Evolutionary conservation across 1,284 basidiomycete genomes (phyloP).

Genomic region (Trichosporon coremiiforme): DNA sequence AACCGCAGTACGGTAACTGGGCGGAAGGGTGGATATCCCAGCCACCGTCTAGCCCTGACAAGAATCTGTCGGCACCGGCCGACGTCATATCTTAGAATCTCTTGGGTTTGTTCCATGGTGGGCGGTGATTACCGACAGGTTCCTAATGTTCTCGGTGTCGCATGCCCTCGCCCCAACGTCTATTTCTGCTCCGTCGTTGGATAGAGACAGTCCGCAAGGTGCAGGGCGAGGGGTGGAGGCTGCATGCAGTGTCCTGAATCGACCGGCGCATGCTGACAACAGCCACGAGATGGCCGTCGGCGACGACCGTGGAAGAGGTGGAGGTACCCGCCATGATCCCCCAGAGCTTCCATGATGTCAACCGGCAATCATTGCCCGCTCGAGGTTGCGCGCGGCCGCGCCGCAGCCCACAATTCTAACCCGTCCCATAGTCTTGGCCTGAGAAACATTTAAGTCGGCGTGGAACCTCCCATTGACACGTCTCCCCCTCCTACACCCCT

Average conservation of each 20-base stretch:
- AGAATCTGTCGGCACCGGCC: background rate
- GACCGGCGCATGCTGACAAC: background rate
- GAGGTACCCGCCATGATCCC: background rate
- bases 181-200: background rate
- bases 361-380: background rate
- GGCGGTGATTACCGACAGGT: background rate
- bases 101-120: background rate
- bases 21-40: background rate
- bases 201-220: background rate
- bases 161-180: no score
- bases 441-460: background rate
- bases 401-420: background rate
- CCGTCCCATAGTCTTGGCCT: background rate
- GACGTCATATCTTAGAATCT: conserved; percentile 9
- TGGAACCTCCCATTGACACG: background rate
- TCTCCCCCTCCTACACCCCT: background rate
- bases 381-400: no score
- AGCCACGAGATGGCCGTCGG: background rate
- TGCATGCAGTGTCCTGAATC: background rate
- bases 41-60: background rate
- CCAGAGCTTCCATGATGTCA: no score
- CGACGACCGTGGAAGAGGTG: background rate
- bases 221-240: background rate
- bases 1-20: no score
- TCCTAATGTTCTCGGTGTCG: no score